Evolutionary conservation across 2,329 filamentous ascomycete species (phyloP).

Genomic region (Neobulgaria alba): DNA sequence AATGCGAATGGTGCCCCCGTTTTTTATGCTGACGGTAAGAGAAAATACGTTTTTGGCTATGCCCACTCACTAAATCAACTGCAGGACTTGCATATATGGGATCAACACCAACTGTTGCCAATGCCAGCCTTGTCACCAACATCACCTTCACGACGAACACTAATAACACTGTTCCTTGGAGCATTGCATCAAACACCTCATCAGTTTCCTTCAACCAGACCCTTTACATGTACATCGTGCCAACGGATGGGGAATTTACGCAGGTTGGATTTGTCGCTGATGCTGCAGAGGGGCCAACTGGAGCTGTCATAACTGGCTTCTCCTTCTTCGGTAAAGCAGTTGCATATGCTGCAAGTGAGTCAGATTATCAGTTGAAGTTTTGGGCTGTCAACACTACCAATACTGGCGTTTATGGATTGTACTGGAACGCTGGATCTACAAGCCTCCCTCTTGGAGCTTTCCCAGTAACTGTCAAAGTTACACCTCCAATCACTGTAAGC

Average conservation of each 20-base stretch:
- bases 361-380: slow-evolving; percentile 20
- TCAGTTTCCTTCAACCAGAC: slow-evolving; percentile 16
- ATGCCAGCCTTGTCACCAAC: slow-evolving; percentile 21
- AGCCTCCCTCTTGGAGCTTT: slow-evolving; percentile 7
- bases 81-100: slow-evolving; percentile 30
- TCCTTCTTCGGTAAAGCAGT: slow-evolving; percentile 27
- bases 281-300: slow-evolving; percentile 14
- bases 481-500: slow-evolving; percentile 11
- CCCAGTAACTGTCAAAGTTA: slow-evolving; percentile 19
- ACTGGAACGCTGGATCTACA: slow-evolving; percentile 17
- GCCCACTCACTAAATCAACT: neutral
- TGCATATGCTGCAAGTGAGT: slow-evolving; percentile 22
- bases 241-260: slow-evolving; percentile 16
- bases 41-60: neutral
- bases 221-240: slow-evolving; percentile 20
- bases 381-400: slow-evolving; percentile 19
- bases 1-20: slow-evolving; percentile 24
- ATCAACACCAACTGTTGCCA: slow-evolving; percentile 6
- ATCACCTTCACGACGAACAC: slow-evolving; percentile 25
- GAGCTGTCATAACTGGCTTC: slow-evolving; percentile 24
- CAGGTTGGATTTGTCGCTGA: slow-evolving; percentile 25
- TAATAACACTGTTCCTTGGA: slow-evolving; percentile 18
- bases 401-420: slow-evolving; percentile 18
- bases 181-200: slow-evolving; percentile 19
- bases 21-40: slow-evolving; percentile 30